Evolutionary conservation across 1,139 yeast species (phyloP), one percentile per base, ranked within the genome.

Genomic region (Taphrina communis): DNA sequence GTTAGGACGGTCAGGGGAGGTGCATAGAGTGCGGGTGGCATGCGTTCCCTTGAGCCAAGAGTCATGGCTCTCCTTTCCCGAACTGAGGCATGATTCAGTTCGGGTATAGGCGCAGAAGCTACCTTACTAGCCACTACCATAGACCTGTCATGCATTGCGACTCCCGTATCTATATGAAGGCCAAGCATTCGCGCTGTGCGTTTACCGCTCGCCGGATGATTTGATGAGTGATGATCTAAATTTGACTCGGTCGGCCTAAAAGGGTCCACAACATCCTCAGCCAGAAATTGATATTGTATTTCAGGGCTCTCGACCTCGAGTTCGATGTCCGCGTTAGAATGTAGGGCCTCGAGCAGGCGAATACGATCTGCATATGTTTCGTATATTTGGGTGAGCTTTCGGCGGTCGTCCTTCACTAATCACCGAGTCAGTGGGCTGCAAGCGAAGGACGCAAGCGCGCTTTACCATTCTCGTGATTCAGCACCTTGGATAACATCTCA

Each of bases 291-390:
- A 21, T 25, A 21, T 25, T 50, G 53, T 14, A 44, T n/a, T 17
- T n/a, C 48, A 1, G 19, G 8, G 21, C 36, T 21, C 14, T 19
- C 36, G 19, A 7, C 19, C 48, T 44, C 48, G 19, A 44, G 2
- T 14, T 50, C 55, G n/a, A 31, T 21, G 21, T 35, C 9, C 4
- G 9, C 6, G 17, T 17, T 19, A 1, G 58, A 41, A 25, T 51
- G 50, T 7, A 62, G 50, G 14, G 57, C 59, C 31, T 46, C 31
- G 12, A 63, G 56, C 46, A 63, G 46, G 1, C 38, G 42, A 12
- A 55, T 48, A 11, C 67, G 67, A 9, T 53, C 67, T n/a, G 67
- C 41, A 21, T 63, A 63, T 8, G 67, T 63, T 12, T 63, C 67
- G 56, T 63, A 53, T 14, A 63, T 63, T 11, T 46, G 60, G 9